Base-by-base conservation (phyloP, 2,329 filamentous ascomycete genomes). In the Ceratocystiopsis minuta region DNA sequence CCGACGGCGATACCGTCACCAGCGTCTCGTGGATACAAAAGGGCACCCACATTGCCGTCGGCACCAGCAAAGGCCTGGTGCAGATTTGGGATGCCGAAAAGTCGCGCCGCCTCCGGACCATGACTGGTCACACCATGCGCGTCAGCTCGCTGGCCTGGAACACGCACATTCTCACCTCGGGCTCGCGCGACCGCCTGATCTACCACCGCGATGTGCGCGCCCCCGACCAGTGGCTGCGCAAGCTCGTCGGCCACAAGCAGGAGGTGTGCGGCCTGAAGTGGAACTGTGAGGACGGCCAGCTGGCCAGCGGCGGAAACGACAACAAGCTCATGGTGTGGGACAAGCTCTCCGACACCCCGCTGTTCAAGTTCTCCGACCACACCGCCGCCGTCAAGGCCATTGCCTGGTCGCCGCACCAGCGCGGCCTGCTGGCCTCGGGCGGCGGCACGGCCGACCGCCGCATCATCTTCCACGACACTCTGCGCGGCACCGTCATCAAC, bases 321-420 rank as follows among this genome's bases (percentile, higher is more conserved):
- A 98, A 98, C 64, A 96, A 96, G 57, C 69, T 98, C 37, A 90
- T 96, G 73, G 86, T 98, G 18, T 98, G 90, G 90, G 90, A 98
- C 54, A 92, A 92, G 56, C 70, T 95, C 45, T 84, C 78, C n/a
- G 82, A 92, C 51, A 83, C 86, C 9, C 90, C 90, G 1, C 68
- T 92, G 3, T 94, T 83, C 68, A 92, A 93, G 52, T 96, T 94
- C 59, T 81, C 82, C 16, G 87, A 95, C 49, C 90, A 98, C 57
- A 88, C 81, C 33, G 90, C 90, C 13, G 90, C 90, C 10, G 90
- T 98, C 40, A 98, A 98, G 59, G 90, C 90, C 5, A 95, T 98
- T 48, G 79, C 90, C 11, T 98, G 90, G 90, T 95, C 86, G 34
- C 90, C 90, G 11, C 90, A 98, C 57, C 88, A 96, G 55, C 80